Base-by-base conservation (phyloP, 1,139 yeast genomes). In the Suhomyces bolitotheri region DNA sequence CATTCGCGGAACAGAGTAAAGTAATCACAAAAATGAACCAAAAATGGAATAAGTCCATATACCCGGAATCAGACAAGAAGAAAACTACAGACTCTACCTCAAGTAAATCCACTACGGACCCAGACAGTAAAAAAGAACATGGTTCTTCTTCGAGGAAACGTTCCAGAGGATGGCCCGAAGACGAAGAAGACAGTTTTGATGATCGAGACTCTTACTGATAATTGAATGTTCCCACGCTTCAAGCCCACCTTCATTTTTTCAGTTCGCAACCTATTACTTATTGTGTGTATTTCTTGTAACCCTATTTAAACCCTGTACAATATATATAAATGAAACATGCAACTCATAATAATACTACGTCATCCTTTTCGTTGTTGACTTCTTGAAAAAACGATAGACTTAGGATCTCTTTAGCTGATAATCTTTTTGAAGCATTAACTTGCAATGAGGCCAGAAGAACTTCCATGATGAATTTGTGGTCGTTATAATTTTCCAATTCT, bases 331-430 rank as follows among this genome's bases (percentile, higher is more conserved):
- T 17, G 8, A 17, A 17, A 17, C 16, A 34, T 35, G 34, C 38
- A 33, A 33, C 23, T 47, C 45, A 61, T 22, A 64, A 48, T 23
- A 66, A 50, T 5, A 67, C 69, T 37, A 65, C 73, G 39, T 69
- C 75, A 41, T 67, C 73, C 30, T 50, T 53, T 29, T 46, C 51
- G 29, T 43, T 53, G 19, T 41, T 39, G 33, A 71, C 55, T 38
- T 72, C 77, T 16, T 56, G 53, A 51, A 82, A 79, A 48, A 80
- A 82, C 11, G 76, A 75, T 51, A 78, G 66, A 33, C 65, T 55
- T 38, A 83, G 60, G 3, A 82, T 75, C 30, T 77, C 76, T 29
- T 62, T 64, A 1, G 92, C 89, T 7, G 76, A 60, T 11, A 66
- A 56, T 33, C 94, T 66, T 37, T 73, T 70, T 20, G 60, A 49